Conservation (phyloP, 495 filamentous ascomycete species). For the Talaromyces nanjingensis region DNA sequence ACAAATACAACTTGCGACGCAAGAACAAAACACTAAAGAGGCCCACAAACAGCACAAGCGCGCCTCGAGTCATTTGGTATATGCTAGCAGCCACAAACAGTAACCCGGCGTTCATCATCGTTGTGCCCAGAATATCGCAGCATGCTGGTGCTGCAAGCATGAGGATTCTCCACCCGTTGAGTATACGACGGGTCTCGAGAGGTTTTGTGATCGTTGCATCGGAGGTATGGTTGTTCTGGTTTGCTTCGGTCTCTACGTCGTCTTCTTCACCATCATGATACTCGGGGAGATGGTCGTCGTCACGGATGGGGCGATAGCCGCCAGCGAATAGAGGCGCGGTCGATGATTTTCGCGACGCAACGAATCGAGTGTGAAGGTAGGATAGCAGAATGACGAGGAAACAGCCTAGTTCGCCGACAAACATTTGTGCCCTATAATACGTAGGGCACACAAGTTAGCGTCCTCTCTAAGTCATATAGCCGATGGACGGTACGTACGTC, state of each 20-base stretch:
- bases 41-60: conserved; percentile 89
- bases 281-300: conserved; percentile 17
- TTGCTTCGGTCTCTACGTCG: conserved; percentile 24
- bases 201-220: conserved; percentile 3
- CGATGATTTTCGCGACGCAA: conserved; percentile 27
- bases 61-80: conserved; percentile 97
- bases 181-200: conserved; percentile 34
- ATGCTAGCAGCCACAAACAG: conserved; percentile 91
- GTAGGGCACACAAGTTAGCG: background rate
- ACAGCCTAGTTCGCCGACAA: conserved; percentile 85
- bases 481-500: conserved; percentile 45
- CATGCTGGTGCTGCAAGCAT: conserved; percentile 80
- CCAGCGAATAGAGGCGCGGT: conserved; percentile 39
- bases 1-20: conserved; percentile 63
- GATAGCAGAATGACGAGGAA: conserved; percentile 75
- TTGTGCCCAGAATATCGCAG: conserved; percentile 92
- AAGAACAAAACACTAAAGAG: conserved; percentile 92
- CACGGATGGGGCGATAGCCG: conserved; percentile 59
- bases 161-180: conserved; percentile 65
- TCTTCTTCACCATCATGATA: conserved; percentile 35
- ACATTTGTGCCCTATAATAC: conserved; percentile 65
- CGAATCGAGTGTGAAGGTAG: conserved; percentile 54
- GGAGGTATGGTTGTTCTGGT: background rate
- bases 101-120: conserved; percentile 92
- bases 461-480: background rate